Percentiles rank a stretch among this genome's conserved stretches.
phyloP scores from a whole-genome alignment of 2,329 filamentous ascomycete genomes.

The Hypoxylon sp. region DNA sequence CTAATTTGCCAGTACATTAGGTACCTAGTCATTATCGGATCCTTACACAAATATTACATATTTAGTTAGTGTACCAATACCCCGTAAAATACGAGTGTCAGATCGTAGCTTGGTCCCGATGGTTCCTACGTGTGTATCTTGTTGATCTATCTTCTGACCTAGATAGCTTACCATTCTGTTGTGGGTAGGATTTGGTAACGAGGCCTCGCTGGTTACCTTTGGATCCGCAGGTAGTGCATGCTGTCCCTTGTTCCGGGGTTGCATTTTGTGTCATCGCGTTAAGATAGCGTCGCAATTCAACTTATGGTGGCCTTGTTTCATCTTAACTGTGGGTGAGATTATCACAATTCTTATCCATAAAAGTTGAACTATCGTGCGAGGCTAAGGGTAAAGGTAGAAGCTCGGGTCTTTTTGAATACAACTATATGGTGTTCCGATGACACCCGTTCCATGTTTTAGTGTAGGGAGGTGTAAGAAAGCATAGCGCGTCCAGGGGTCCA shows the following conservation, averaged over 20 bases:
- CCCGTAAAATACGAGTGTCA: constrained; percentile 30
- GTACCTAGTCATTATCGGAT: constrained; percentile 38
- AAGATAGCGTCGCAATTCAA: constrained; percentile 38
- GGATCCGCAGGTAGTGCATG: constrained; percentile 22
- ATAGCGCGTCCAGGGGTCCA: constrained; percentile 12
- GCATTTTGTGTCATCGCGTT: constrained; percentile 32
- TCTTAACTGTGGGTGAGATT: constrained; percentile 37
- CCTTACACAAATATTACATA: constrained; percentile 37
- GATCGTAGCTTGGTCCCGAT: constrained; percentile 16
- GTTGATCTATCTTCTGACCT: constrained; percentile 24
- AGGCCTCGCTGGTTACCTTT: constrained; percentile 21
- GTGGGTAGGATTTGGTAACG: constrained; percentile 29
- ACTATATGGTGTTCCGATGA: constrained; percentile 10
- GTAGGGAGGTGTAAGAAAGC: constrained; percentile 15
- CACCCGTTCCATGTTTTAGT: constrained; percentile 9
- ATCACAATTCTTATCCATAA: constrained; percentile 19
- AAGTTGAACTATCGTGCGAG: constrained; percentile 13
- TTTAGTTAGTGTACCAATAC: constrained; percentile 24
- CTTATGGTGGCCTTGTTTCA: constrained; percentile 31
- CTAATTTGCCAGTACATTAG: constrained; percentile 26
- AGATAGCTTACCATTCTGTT: constrained; percentile 13
- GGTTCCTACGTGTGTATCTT: constrained; percentile 18
- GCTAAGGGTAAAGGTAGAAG: constrained; percentile 17
- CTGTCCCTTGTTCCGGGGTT: constrained; percentile 33
- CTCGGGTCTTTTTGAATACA: constrained; percentile 31